Conservation (phyloP, 305 asterid genomes). For the Ajuga reptans region DNA sequence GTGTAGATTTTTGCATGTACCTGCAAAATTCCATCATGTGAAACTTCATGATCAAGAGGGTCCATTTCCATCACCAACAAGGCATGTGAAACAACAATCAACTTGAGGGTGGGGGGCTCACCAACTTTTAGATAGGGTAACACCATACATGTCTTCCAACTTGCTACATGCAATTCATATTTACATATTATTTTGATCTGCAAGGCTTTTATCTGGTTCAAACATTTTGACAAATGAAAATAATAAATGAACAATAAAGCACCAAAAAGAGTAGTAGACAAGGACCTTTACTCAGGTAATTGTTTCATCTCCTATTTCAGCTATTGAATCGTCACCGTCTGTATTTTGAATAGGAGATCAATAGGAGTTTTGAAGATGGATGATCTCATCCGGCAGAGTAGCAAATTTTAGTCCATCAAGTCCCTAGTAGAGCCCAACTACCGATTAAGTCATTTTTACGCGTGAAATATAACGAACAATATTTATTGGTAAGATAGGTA, state of each 20-base stretch:
- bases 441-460: background rate
- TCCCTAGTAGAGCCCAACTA: background rate
- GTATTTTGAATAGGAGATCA: background rate
- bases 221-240: background rate
- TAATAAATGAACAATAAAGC: background rate
- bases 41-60: constrained; percentile 22
- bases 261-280: background rate
- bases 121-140: background rate
- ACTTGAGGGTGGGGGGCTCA: constrained; percentile 22
- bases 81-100: constrained; percentile 21
- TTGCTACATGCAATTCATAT: background rate
- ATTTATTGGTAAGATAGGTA: background rate
- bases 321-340: background rate
- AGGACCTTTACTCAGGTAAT: background rate
- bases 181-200: constrained; percentile 1
- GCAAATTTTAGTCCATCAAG: background rate
- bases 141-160: background rate
- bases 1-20: constrained; percentile 3
- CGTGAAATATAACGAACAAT: background rate
- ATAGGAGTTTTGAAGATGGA: background rate
- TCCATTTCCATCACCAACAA: constrained; percentile 19
- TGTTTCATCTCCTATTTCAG: background rate
- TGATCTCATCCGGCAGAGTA: too few relatives aligned
- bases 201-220: background rate
- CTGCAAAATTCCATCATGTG: constrained; percentile 13